Evolutionary conservation across 1,139 yeast genomes (phyloP), one percentile per base, ranked within the genome.

Genomic region (Meyerozyma smithsonii): DNA sequence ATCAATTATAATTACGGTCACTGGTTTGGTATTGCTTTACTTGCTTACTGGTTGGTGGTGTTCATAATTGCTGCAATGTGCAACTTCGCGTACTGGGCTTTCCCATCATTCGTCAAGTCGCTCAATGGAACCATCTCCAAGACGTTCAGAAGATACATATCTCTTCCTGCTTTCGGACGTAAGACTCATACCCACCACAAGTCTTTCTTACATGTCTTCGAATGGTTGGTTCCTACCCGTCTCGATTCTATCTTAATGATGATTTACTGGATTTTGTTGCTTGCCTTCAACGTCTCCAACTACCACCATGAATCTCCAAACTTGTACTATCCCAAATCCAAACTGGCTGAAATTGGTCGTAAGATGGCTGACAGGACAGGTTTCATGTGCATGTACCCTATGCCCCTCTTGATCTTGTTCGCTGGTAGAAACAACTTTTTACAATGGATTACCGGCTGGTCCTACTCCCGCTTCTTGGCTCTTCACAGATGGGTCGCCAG

Each of bases 401-500:
- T 77, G 40, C 87, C 88, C 4, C 42, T 74, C 6, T 52, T 77
- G 35, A 61, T 79, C 17, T 57, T 81, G 35, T 79, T 81, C 54
- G 79, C 81, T 8, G 84, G 85, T 12, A 67, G 87, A 62, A 84
- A 84, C 56, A 84, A 84, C 55, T 61, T 84, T 39, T 58, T 84
- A 50, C 77, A 78, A 47, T 71, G 74, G 68, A 37, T 79, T 34
- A 79, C 88, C 4, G 85, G 88, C 34, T 81, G 88, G 83, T 67
- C 76, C 18, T 74, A 73, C 48, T 64, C 80, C 2, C 71, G 85
- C 35, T 82, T 83, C 54, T 64, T 80, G 42, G 64, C 74, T 17
- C 71, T 79, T 55, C 94, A 85, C 59, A 77, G 81, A 51, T 81
- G 86, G 83, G 52, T 78, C 5, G 77, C 81, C 2, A 71, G 92